phyloP scores from a whole-genome alignment of 306 rosid genomes.

The Prunus armeniaca region DNA sequence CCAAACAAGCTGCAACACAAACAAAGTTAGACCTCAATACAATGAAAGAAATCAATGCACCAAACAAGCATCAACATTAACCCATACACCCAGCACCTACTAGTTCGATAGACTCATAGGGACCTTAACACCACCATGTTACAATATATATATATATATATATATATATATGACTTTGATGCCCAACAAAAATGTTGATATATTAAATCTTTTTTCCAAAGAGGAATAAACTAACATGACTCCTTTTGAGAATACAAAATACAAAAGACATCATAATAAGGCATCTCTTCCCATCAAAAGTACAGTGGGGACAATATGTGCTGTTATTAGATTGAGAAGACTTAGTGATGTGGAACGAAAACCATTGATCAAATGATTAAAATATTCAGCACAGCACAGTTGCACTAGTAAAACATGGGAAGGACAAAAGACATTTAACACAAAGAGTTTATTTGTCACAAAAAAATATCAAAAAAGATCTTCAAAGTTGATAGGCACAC shows the following conservation, averaged over 20 bases:
- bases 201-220: background rate
- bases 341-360: background rate
- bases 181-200: background rate
- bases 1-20: constrained; percentile 79
- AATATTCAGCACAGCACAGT: background rate
- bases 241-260: too few species aligned
- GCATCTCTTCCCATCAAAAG: background rate
- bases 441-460: background rate
- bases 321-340: background rate
- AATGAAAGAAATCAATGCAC: background rate
- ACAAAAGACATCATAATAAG: background rate
- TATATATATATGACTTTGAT: background rate
- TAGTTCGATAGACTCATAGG: background rate
- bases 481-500: background rate
- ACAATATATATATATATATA: background rate
- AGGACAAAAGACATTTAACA: background rate
- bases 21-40: background rate
- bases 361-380: background rate
- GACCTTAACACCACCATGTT: background rate
- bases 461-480: background rate
- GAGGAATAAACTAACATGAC: background rate
- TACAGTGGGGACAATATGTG: background rate
- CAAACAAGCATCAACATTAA: background rate
- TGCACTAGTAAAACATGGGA: background rate
- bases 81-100: background rate